Percentiles rank a stretch among this genome's conserved stretches.
Evolutionary conservation across 2,329 filamentous ascomycete species (phyloP).

Genomic region (Penicillium expansum): DNA sequence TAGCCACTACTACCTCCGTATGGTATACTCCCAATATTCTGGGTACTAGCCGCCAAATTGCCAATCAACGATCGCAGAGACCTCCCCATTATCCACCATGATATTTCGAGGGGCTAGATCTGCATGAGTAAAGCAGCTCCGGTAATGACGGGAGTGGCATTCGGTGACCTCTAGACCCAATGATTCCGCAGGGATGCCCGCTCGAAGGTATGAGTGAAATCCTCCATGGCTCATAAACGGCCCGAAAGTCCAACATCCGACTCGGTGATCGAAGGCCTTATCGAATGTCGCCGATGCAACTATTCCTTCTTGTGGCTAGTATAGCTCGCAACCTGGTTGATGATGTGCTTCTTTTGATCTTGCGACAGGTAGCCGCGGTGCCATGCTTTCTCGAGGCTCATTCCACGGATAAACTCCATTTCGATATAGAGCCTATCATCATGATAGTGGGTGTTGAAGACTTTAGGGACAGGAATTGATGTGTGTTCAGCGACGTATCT

Average conservation of each 20-base stretch:
- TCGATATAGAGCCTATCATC: neutral
- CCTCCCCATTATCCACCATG: neutral
- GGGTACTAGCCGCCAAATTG: neutral
- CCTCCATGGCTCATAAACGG: neutral
- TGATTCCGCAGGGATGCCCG: neutral
- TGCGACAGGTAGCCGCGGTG: neutral
- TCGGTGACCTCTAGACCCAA: neutral
- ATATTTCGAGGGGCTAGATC: neutral
- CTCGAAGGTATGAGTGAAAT: neutral
- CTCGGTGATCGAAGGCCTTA: neutral
- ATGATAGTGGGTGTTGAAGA: neutral
- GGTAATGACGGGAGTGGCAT: neutral
- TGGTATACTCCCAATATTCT: slow-evolving; percentile 4
- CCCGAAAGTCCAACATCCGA: neutral
- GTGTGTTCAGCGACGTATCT: neutral
- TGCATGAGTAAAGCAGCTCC: neutral
- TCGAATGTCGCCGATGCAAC: neutral
- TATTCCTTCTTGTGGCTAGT: neutral
- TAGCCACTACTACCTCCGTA: neutral
- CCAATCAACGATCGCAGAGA: slow-evolving; percentile 1
- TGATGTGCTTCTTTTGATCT: neutral
- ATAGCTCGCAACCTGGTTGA: neutral
- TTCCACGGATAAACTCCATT: neutral
- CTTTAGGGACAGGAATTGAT: neutral
- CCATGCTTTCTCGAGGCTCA: neutral